Evolutionary conservation across 306 rosid species (phyloP), one percentile per base, ranked within the genome.

Genomic region (Fragaria iinumae): DNA sequence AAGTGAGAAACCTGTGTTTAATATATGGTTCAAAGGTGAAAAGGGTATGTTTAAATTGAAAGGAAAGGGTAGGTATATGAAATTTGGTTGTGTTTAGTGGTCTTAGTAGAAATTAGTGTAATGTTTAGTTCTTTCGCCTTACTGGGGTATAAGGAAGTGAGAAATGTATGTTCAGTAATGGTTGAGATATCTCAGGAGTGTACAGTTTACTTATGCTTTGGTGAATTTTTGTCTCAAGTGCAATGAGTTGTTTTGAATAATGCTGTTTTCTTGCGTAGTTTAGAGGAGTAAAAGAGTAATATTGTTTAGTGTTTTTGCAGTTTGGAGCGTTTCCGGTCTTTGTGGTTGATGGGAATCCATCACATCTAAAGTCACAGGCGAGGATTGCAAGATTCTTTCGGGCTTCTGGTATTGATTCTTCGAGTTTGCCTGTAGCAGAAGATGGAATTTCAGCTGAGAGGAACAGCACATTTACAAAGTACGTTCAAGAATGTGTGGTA

Each of bases 281-380:
- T 9, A 47, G 20, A 29, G 39, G 69, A 11, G 21, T 53, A 0
- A 11, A 43, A 70, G 84, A 27, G 59, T 52, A 76, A 76, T 80
- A 44, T 59, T 65, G 68, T 72, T 67, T 25, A 69, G 55, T 59
- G 11, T 79, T 62, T 69, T 81, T 84, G 73, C 84, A 95, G 97
- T 92, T 90, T 86, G 99, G 99, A 75, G 99, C 97, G 17, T 85
- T 87, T 81, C 97, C 93, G 0, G 96, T 95, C 79, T 95, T 95
- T 53, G 80, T 95, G 71, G 84, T 87, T 80, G 97, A 95, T 77
- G 99, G 97, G 77, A 88, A 86, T 74, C 93, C 99, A 3, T 92
- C 97, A 0, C 92, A 82, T 0, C 36, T 92, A 77, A 92, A 95
- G 86, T 88, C 93, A n/a, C 78, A 69, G 71, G 92, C 89, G 17